These are phyloP conservation scores for Erodium trifolium DNA, from an alignment of 441 rosid species.

Conservation along the genomic window DNA sequence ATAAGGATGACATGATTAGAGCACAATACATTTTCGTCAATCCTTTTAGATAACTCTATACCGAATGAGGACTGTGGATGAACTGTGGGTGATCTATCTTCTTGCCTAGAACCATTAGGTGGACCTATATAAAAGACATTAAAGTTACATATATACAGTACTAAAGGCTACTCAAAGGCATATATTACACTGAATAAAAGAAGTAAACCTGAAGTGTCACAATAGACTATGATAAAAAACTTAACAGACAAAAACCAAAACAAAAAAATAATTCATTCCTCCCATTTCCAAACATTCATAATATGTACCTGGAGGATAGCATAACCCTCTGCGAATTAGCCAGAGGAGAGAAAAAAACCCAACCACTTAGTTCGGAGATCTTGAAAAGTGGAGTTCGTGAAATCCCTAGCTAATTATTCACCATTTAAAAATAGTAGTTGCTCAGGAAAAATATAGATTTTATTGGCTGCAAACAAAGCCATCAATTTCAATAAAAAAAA, in stretches of 20 bases:
- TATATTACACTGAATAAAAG: neutral
- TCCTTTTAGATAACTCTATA: constrained; percentile 31
- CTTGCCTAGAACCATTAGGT: constrained; percentile 33
- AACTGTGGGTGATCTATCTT: constrained; percentile 28
- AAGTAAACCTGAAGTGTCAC: neutral
- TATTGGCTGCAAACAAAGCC: constrained; percentile 5
- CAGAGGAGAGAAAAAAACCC: neutral
- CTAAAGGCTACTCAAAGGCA: constrained; percentile 7
- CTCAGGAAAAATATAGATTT: neutral
- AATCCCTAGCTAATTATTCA: neutral
- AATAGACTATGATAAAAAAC: neutral
- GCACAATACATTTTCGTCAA: constrained; percentile 48
- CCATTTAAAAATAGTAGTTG: constrained; percentile 5
- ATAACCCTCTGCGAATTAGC: neutral
- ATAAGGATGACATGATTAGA: constrained; percentile 14
- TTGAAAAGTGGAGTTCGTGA: neutral
- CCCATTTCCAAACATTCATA: neutral
- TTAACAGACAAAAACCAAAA: neutral
- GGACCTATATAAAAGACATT: constrained; percentile 31
- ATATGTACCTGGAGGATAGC: neutral
- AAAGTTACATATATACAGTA: constrained; percentile 5
- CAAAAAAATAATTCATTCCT: neutral
- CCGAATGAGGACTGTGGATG: constrained; percentile 39
- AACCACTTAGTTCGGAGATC: neutral
- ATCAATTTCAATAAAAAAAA: neutral